phyloP scores from a whole-genome alignment of 371 early-diverging fungal species.

The Mucor saturninus region DNA sequence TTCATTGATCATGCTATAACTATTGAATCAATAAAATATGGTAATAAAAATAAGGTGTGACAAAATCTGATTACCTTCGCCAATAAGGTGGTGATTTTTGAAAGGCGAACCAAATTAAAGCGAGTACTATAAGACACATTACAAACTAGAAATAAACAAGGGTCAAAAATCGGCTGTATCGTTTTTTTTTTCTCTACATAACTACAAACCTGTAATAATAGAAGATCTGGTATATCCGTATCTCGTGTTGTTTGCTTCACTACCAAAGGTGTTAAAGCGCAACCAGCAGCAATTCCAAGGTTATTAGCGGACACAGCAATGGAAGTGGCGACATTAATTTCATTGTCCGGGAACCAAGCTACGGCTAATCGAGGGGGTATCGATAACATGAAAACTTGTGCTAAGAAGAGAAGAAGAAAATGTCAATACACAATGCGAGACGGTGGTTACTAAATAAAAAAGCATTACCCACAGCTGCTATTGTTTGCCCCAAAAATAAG shows the following conservation, averaged over 20 bases:
- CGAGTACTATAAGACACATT: slow-evolving; percentile 29
- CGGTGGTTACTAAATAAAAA: slow-evolving; percentile 2
- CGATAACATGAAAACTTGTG: slow-evolving; percentile 57
- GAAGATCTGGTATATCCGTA: slow-evolving; percentile 44
- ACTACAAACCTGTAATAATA: slow-evolving; percentile 41
- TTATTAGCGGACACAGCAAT: slow-evolving; percentile 59
- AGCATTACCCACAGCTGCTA: slow-evolving; percentile 52
- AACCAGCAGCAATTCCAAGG: slow-evolving; percentile 57
- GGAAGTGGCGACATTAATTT: slow-evolving; percentile 51
- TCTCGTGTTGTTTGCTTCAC: slow-evolving; percentile 41
- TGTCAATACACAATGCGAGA: too few species aligned
- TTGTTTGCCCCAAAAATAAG: slow-evolving; percentile 51
- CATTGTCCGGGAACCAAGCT: slow-evolving; percentile 55
- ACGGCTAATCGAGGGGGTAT: slow-evolving; percentile 58
- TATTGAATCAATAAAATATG: background rate
- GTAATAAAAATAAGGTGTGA: slow-evolving; percentile 2
- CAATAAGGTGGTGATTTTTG: slow-evolving; percentile 26
- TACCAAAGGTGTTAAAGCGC: slow-evolving; percentile 50
- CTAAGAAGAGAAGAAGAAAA: slow-evolving; percentile 25
- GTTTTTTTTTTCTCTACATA: background rate
- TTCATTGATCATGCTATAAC: slow-evolving; percentile 19
- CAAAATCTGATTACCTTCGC: slow-evolving; percentile 23
- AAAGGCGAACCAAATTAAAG: slow-evolving; percentile 30
- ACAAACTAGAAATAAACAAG: slow-evolving; percentile 17
- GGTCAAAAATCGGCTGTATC: background rate